phyloP scores from a whole-genome alignment of 306 rosid species.

The Comarum palustre region DNA sequence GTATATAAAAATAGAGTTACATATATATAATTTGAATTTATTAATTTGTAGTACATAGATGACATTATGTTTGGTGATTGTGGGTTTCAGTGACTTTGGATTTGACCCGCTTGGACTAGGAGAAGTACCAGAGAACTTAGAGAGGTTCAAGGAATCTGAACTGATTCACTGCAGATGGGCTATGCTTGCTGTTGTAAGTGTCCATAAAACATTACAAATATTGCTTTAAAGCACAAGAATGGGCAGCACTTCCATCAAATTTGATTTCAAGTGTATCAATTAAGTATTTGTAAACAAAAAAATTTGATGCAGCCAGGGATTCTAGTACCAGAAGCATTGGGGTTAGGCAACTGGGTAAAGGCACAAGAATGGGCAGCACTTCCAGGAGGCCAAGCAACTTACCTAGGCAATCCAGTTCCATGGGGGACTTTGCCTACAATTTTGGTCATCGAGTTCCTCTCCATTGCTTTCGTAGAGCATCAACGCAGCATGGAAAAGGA shows the following conservation, averaged over 20 bases:
- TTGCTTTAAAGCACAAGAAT: too few relatives aligned
- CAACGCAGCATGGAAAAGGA: constrained; percentile 98
- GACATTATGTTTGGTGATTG: constrained; percentile 2
- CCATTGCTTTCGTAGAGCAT: constrained; percentile 94
- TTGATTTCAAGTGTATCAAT: not conserved
- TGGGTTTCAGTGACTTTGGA: constrained; percentile 27
- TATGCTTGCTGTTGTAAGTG: constrained; percentile 97
- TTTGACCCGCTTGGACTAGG: constrained; percentile 67
- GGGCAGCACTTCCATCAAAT: too few relatives aligned
- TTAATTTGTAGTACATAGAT: not conserved
- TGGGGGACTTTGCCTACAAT: constrained; percentile 98
- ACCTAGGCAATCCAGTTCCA: constrained; percentile 95
- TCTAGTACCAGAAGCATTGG: constrained; percentile 92
- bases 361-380: constrained; percentile 96
- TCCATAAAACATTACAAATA: not conserved
- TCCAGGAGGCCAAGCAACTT: constrained; percentile 96
- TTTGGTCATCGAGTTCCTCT: constrained; percentile 75
- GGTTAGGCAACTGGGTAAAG: constrained; percentile 93
- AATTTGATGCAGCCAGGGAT: constrained; percentile 74
- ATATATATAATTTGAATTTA: not conserved
- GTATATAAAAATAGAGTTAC: not conserved
- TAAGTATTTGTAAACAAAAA: not conserved
- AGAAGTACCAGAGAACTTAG: constrained; percentile 91
- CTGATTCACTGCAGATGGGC: constrained; percentile 99
- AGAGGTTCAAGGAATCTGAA: constrained; percentile 96